Conservation (phyloP, 495 filamentous ascomycete genomes). For the Penicillium nucicola region DNA sequence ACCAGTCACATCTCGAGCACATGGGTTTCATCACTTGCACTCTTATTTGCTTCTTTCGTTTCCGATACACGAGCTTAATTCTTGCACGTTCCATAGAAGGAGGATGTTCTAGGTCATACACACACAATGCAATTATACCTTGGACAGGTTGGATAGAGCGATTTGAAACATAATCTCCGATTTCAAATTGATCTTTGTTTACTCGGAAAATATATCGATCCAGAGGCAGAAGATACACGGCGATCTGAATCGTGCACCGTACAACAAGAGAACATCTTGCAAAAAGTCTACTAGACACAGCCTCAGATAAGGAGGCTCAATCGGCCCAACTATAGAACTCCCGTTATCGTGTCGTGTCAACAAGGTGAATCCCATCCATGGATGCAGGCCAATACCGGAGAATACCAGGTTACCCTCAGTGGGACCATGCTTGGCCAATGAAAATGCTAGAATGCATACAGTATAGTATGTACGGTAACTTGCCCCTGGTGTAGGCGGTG, state of each 20-base stretch:
- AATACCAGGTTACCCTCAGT: not conserved
- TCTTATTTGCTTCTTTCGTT: not conserved
- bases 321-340: too few species aligned
- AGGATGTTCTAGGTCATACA: too few species aligned
- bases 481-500: slow-evolving; percentile 30
- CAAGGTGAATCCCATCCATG: slow-evolving; percentile 3
- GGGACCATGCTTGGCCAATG: not conserved
- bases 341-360: not conserved
- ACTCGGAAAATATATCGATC: slow-evolving; percentile 6
- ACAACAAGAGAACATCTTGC: too few species aligned
- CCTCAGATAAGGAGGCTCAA: too few species aligned
- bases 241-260: too few species aligned
- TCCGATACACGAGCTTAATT: slow-evolving; percentile 1
- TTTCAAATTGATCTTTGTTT: not conserved
- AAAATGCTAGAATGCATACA: not conserved
- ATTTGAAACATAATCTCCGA: not conserved
- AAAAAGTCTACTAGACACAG: too few species aligned
- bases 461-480: not conserved
- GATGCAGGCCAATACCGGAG: not conserved
- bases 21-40: not conserved
- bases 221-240: not conserved
- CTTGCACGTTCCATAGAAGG: not conserved
- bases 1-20: slow-evolving; percentile 7
- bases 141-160: not conserved
- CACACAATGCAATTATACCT: slow-evolving; percentile 10